Conservation (phyloP, 108 stramenopile genomes). For the Stephanodiscus minutulus region DNA sequence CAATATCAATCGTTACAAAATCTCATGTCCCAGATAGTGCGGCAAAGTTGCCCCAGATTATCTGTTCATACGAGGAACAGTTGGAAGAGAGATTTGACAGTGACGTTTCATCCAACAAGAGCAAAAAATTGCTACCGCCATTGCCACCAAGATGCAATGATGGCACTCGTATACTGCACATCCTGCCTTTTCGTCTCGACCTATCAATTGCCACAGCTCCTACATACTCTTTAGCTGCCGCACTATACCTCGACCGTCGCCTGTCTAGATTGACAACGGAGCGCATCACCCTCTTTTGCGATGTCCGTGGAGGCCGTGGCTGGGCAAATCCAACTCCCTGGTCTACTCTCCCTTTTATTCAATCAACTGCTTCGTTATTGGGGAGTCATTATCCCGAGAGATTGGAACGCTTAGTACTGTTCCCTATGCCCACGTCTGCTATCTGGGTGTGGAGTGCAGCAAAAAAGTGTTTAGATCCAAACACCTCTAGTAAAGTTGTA, state of each 20-base stretch:
- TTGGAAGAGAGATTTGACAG: background rate
- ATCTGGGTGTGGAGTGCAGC: constrained; percentile 49
- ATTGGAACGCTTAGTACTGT: constrained; percentile 55
- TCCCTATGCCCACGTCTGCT: constrained; percentile 63
- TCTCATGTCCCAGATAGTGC: background rate
- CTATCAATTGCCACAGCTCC: constrained; percentile 44
- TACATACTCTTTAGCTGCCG: constrained; percentile 73
- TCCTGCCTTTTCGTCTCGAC: constrained; percentile 70
- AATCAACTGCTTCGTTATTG: constrained; percentile 51
- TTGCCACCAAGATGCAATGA: constrained; percentile 47
- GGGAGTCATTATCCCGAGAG: constrained; percentile 71
- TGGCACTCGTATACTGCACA: constrained; percentile 61
- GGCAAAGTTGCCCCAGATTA: constrained; percentile 38
- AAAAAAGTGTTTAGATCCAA: constrained; percentile 60
- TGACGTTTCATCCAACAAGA: background rate
- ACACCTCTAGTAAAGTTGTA: constrained; percentile 57
- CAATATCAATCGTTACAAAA: constrained; percentile 26
- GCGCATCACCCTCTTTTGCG: constrained; percentile 58
- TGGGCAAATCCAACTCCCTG: constrained; percentile 71
- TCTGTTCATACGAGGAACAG: constrained; percentile 30
- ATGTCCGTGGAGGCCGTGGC: constrained; percentile 73
- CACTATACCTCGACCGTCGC: constrained; percentile 65
- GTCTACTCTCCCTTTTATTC: constrained; percentile 63
- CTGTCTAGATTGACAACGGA: constrained; percentile 54
- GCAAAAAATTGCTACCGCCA: background rate